Conservation (phyloP, 208 protist species). For the Trypanosoma lewisi region DNA sequence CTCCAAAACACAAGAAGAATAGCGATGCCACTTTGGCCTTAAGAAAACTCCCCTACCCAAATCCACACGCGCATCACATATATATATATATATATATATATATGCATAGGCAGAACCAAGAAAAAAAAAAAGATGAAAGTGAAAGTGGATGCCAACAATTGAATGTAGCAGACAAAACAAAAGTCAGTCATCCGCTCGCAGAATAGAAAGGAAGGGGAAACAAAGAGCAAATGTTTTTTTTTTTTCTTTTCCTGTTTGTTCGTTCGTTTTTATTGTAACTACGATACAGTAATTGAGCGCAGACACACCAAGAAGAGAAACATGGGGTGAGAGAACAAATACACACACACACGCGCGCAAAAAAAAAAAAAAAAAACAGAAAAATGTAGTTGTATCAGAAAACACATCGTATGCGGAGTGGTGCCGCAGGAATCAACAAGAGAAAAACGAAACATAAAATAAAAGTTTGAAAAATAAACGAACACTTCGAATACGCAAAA, state of each 20-base stretch:
- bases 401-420: too few relatives aligned
- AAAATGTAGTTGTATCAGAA: too few relatives aligned
- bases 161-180: slow-evolving; percentile 1
- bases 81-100: not conserved
- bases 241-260: not conserved
- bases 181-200: not conserved
- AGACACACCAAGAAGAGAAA: too few relatives aligned
- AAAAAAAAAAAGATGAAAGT: slow-evolving; percentile 4
- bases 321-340: too few relatives aligned
- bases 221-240: slow-evolving; percentile 2
- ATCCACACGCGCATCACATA: not conserved
- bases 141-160: not conserved
- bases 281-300: not conserved
- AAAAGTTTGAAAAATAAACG: too few relatives aligned
- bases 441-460: not conserved
- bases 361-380: too few relatives aligned
- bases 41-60: not conserved
- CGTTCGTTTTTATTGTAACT: not conserved
- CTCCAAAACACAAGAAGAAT: not conserved
- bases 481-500: too few relatives aligned
- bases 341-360: too few relatives aligned
- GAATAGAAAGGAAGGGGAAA: not conserved
- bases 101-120: not conserved
- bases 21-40: not conserved
- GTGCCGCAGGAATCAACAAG: too few relatives aligned